phyloP scores from a whole-genome alignment of 495 filamentous ascomycete species.

The Penicillium ochrochloron region DNA sequence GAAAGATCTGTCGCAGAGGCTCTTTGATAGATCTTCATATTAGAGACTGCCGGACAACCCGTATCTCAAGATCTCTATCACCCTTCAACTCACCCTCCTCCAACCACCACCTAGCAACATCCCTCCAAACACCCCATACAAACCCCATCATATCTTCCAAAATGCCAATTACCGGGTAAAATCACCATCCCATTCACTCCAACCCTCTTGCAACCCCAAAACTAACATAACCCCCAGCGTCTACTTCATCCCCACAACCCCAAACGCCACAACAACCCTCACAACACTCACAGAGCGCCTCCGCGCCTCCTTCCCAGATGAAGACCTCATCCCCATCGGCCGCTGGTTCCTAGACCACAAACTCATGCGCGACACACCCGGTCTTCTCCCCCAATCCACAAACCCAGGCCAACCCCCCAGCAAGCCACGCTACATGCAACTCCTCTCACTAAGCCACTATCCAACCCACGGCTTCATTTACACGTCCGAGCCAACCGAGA shows the following conservation, averaged over 20 bases:
- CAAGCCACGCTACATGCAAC: slow-evolving; percentile 50
- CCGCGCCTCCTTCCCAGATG: slow-evolving; percentile 43
- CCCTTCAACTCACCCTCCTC: not conserved
- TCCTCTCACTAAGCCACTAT: slow-evolving; percentile 48
- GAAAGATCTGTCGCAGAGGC: not conserved
- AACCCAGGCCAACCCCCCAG: slow-evolving; percentile 31
- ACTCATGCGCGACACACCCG: slow-evolving; percentile 52
- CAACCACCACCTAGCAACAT: not conserved
- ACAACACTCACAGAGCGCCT: slow-evolving; percentile 46
- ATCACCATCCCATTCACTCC: not conserved
- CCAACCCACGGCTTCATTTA: slow-evolving; percentile 51
- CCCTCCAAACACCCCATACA: not conserved
- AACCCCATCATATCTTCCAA: not conserved
- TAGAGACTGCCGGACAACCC: not conserved
- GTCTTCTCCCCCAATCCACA: slow-evolving; percentile 41
- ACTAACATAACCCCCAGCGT: slow-evolving; percentile 34
- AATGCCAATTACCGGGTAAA: slow-evolving; percentile 45
- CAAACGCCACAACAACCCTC: slow-evolving; percentile 45
- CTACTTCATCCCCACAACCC: slow-evolving; percentile 53
- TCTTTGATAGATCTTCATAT: not conserved
- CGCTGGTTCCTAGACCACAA: slow-evolving; percentile 52
- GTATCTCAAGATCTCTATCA: not conserved
- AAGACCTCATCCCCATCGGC: slow-evolving; percentile 42
- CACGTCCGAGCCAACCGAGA: slow-evolving; percentile 41
- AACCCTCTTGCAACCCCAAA: not conserved